These are phyloP conservation scores for Aspergillus intermedius DNA, from an alignment of 2,329 filamentous ascomycete genomes.

Conservation along the genomic window DNA sequence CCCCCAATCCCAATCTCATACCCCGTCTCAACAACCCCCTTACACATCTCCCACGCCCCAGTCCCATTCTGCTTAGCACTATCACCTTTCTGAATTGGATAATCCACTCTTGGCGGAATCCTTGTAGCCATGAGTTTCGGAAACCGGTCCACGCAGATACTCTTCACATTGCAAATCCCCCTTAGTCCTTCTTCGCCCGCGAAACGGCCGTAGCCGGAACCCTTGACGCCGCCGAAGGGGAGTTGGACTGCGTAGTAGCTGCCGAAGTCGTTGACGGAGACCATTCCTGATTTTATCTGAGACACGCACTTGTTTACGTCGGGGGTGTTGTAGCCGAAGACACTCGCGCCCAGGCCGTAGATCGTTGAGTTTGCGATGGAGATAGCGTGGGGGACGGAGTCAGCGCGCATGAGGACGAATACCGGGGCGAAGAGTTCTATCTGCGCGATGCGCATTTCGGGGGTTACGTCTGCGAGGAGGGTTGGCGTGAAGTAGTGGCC, in stretches of 20 bases:
- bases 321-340: constrained; percentile 67
- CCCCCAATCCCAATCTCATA: constrained; percentile 40
- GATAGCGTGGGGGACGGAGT: constrained; percentile 61
- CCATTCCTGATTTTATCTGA: constrained; percentile 76
- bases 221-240: constrained; percentile 85
- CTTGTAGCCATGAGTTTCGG: constrained; percentile 56
- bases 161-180: constrained; percentile 80
- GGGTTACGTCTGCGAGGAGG: constrained; percentile 80
- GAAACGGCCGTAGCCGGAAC: constrained; percentile 88
- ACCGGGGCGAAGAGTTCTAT: constrained; percentile 91
- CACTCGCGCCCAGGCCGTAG: constrained; percentile 81
- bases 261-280: constrained; percentile 92
- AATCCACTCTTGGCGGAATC: constrained; percentile 74
- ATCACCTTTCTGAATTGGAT: constrained; percentile 65
- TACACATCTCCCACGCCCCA: constrained; percentile 54
- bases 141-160: constrained; percentile 70
- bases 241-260: constrained; percentile 89
- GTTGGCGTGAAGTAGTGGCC: constrained; percentile 94
- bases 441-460: constrained; percentile 77
- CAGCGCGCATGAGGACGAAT: constrained; percentile 74
- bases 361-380: constrained; percentile 72
- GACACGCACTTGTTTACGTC: constrained; percentile 59
- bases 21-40: constrained; percentile 41
- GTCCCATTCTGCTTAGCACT: constrained; percentile 47
- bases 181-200: constrained; percentile 83